Base-by-base conservation (phyloP, 768 basidiomycete genomes). In the Xerocomellus amylosporus region DNA sequence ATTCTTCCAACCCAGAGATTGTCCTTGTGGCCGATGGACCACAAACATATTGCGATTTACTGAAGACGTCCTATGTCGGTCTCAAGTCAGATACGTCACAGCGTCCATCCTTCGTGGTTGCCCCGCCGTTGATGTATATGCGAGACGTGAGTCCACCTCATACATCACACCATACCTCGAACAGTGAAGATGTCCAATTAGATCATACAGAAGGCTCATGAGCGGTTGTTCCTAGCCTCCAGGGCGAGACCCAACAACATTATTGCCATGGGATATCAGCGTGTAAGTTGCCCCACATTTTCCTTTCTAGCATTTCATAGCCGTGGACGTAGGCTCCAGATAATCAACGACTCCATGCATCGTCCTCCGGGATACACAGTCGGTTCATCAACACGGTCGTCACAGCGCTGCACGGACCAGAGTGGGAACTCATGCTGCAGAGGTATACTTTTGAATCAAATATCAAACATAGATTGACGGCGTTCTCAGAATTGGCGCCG, bases 331-430 rank as follows among this genome's bases (percentile, higher is more conserved):
- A 57, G 68, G 56, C 49, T 30, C 70, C 63, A 17, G 69, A 63
- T 34, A 66, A 70, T 33, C 75, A 75, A 45, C 78, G 75, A 64
- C 64, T 65, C 8, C 75, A 75, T 24, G 63, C 73, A 52, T 64
- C 67, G 24, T 68, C 78, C 24, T 60, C 73, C 13, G 77, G 77
- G 8, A 75, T 88, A 46, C 74, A 73, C 15, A 89, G 85, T 61
- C 75, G 74, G 52, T 85, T 83, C 58, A 75, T 88, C 15, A 94
- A 93, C 65, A 91, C 91, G 0, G 78, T 83, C n/a, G 72, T 90
- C 31, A 85, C 84, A 13, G 81, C 80, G 0, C 71, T 94, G 17
- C 79, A 85, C 56, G 75, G 77, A 0, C 74, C 77, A 0, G 82
- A 86, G 54, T 94, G 91, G 91, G 79, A 82, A 49, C 67, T 63